A percentile compares a stretch with the other conserved stretches of the same genome.
These are phyloP conservation scores for Nakaseomyces bracarensis DNA, from an alignment of 1,139 yeast species.

Conservation along the genomic window DNA sequence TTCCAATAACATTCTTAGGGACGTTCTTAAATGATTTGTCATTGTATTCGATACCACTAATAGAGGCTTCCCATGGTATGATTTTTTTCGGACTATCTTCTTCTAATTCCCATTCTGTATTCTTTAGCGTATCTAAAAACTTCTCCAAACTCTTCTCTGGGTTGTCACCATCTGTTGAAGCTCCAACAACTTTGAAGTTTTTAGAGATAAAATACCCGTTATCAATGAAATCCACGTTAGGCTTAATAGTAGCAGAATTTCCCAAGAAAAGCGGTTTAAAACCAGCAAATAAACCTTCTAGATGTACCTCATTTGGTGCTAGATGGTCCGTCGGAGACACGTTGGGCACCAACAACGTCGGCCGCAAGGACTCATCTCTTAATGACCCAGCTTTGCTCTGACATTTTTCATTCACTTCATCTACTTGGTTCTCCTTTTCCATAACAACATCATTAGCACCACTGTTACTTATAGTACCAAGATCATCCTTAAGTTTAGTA, in stretches of 20 bases:
- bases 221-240: background rate
- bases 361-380: background rate
- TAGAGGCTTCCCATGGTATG: slow-evolving; percentile 34
- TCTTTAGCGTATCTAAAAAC: background rate
- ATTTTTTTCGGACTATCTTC: slow-evolving; percentile 17
- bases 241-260: slow-evolving; percentile 13
- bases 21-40: slow-evolving; percentile 28
- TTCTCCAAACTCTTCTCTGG: background rate
- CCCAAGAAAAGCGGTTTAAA: slow-evolving; percentile 32
- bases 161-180: background rate
- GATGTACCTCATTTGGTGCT: slow-evolving; percentile 21
- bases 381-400: too few relatives aligned
- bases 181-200: slow-evolving; percentile 3
- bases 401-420: too few relatives aligned
- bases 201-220: background rate
- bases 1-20: slow-evolving; percentile 25
- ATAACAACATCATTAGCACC: background rate
- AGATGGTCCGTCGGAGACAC: slow-evolving; percentile 29
- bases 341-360: slow-evolving; percentile 21
- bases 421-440: background rate
- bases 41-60: slow-evolving; percentile 30
- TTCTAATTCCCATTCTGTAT: slow-evolving; percentile 9
- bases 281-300: slow-evolving; percentile 33
- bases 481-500: background rate
- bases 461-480: background rate